phyloP scores from a whole-genome alignment of 1,139 yeast species.

The Spathaspora jeffriesii region DNA sequence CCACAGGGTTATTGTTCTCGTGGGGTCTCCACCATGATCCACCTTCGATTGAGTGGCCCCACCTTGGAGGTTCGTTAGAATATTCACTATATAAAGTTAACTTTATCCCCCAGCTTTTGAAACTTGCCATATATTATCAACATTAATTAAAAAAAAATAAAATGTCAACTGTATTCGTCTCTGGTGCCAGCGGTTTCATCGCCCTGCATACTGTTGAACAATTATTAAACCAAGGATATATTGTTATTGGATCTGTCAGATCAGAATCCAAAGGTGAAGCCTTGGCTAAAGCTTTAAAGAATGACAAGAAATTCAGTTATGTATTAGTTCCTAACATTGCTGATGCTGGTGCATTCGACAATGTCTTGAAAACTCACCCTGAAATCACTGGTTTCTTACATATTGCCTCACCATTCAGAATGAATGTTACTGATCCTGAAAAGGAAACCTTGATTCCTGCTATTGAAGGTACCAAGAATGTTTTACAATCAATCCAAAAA shows the following conservation, averaged over 20 bases:
- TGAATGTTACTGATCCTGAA: conserved; percentile 15
- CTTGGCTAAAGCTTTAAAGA: conserved; percentile 24
- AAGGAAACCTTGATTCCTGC: conserved; percentile 22
- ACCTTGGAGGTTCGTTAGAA: neutral
- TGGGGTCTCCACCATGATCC: neutral
- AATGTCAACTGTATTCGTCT: conserved; percentile 23
- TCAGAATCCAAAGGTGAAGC: conserved; percentile 27
- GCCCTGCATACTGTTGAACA: conserved; percentile 28
- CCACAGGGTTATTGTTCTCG: conserved; percentile 2
- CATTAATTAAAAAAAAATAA: neutral
- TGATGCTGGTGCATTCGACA: conserved; percentile 48
- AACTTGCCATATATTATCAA: neutral
- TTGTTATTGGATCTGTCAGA: conserved; percentile 38
- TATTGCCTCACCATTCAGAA: conserved; percentile 27
- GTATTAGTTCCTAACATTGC: conserved; percentile 55
- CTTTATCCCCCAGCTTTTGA: neutral
- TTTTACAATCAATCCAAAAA: conserved; percentile 21
- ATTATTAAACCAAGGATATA: conserved; percentile 24
- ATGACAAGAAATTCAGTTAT: conserved; percentile 28
- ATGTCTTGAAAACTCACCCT: conserved; percentile 42
- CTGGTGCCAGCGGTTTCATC: conserved; percentile 33
- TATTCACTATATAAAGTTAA: neutral
- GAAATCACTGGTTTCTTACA: conserved; percentile 55
- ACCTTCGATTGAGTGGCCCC: neutral
- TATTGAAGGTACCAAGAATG: conserved; percentile 24